phyloP scores from a whole-genome alignment of 371 early-diverging fungal genomes.

The Mortierella polycephala region DNA sequence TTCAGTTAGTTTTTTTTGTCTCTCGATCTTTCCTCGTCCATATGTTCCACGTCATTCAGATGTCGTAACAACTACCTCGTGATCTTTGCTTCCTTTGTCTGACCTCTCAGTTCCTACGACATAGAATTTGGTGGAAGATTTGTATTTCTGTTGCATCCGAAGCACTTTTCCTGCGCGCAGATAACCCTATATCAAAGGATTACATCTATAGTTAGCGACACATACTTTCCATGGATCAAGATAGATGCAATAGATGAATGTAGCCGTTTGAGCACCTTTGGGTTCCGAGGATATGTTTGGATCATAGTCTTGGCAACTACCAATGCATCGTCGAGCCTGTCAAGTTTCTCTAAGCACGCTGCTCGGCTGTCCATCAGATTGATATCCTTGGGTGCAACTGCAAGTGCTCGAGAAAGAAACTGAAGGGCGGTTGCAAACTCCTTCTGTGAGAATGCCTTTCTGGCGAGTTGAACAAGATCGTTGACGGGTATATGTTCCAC shows the following conservation, averaged over 20 bases:
- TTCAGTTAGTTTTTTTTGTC: not conserved
- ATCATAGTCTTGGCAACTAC: constrained; percentile 43
- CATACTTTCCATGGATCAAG: no score
- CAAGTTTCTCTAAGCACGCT: constrained; percentile 34
- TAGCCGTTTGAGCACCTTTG: constrained; percentile 22
- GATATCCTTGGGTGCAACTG: constrained; percentile 40
- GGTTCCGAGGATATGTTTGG: constrained; percentile 20
- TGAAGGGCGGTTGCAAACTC: constrained; percentile 27
- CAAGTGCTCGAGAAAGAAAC: constrained; percentile 32
- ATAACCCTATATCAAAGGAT: constrained; percentile 23
- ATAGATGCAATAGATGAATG: no score
- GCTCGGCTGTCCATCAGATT: constrained; percentile 49
- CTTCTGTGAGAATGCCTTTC: constrained; percentile 28
- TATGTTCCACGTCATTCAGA: not conserved
- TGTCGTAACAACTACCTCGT: constrained; percentile 14
- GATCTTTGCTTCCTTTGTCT: constrained; percentile 26
- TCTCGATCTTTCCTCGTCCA: not conserved
- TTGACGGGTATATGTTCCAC: constrained; percentile 35
- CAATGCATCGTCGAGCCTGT: constrained; percentile 24
- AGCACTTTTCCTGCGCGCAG: constrained; percentile 42
- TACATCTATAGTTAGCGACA: not conserved
- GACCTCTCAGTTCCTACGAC: constrained; percentile 38
- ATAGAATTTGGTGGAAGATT: constrained; percentile 25
- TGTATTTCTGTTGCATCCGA: constrained; percentile 35
- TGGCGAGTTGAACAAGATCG: constrained; percentile 38